Evolutionary conservation across 768 basidiomycete species (phyloP).

Genomic region (Rubroboletus pulcherrimus): DNA sequence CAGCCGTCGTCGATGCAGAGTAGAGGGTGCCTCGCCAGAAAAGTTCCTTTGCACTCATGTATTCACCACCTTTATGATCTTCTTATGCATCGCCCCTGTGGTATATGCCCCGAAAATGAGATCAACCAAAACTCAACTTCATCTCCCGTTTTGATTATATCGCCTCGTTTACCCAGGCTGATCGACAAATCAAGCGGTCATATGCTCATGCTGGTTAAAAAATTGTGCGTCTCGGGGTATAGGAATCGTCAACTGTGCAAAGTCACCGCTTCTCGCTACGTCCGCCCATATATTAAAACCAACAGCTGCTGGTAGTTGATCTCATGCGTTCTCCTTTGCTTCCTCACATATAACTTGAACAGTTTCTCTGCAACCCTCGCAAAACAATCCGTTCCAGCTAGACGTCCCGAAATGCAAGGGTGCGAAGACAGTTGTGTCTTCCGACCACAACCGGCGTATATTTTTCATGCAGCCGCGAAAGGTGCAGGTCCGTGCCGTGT

Average conservation of each 20-base stretch:
- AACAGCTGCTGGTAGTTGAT: slow-evolving; percentile 1
- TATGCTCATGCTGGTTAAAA: not conserved
- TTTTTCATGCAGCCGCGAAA: rapidly evolving
- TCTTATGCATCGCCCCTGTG: slow-evolving; percentile 28
- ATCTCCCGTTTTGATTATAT: too few relatives aligned
- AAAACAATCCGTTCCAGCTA: slow-evolving; percentile 4
- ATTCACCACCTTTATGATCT: slow-evolving; percentile 14
- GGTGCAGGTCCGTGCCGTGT: not conserved
- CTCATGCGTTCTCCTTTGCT: not conserved
- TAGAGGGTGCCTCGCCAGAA: slow-evolving; percentile 33
- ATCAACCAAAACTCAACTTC: not conserved
- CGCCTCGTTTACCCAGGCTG: not conserved
- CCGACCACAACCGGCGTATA: not conserved
- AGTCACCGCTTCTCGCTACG: not conserved
- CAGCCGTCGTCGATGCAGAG: slow-evolving; percentile 76
- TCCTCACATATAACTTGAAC: not conserved
- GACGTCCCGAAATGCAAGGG: not conserved
- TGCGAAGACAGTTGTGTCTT: not conserved
- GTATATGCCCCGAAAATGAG: slow-evolving; percentile 27
- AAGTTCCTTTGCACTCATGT: slow-evolving; percentile 13
- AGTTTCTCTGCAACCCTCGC: not conserved
- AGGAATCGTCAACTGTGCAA: not conserved
- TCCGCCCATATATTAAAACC: slow-evolving; percentile 6
- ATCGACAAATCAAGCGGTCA: not conserved
- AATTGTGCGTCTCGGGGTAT: not conserved